Percentiles rank a stretch among this genome's conserved stretches.
These are phyloP conservation scores for Phtheirospermum japonicum DNA, from an alignment of 257 asterid genomes.

Conservation along the genomic window DNA sequence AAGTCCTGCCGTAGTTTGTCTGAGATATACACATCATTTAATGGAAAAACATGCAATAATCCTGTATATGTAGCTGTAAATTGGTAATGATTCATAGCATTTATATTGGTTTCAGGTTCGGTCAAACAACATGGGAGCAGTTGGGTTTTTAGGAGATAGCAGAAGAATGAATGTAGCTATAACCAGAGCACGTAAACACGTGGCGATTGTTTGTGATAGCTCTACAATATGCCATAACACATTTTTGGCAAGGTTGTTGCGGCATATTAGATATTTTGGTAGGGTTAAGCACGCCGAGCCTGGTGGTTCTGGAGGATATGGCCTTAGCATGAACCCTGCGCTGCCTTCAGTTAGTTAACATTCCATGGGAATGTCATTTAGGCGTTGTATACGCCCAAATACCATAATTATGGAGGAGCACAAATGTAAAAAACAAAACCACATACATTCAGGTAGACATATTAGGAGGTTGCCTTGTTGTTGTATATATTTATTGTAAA, in stretches of 20 bases:
- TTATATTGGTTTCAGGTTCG: conserved; percentile 59
- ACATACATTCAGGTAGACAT: conserved; percentile 15
- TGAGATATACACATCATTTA: too few species aligned
- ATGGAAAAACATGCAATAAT: too few species aligned
- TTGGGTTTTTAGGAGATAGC: conserved; percentile 95
- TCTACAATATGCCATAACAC: conserved; percentile 97
- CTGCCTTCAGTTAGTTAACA: conserved; percentile 61
- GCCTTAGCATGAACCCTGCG: conserved; percentile 83
- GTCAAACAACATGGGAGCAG: conserved; percentile 94
- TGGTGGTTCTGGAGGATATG: conserved; percentile 74
- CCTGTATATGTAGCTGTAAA: neutral
- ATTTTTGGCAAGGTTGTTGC: conserved; percentile 82
- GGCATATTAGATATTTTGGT: conserved; percentile 85
- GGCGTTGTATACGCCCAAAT: neutral
- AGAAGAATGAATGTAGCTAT: conserved; percentile 92
- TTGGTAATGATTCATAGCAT: neutral
- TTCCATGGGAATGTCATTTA: neutral
- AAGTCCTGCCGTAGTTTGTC: too few species aligned
- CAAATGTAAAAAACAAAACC: conserved; percentile 20
- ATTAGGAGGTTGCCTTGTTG: neutral
- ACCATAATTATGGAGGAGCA: conserved; percentile 2
- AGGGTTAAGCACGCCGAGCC: conserved; percentile 85
- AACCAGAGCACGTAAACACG: conserved; percentile 93
- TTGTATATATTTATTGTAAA: neutral
- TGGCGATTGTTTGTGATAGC: conserved; percentile 87